phyloP scores from a whole-genome alignment of 345 rosid species.

The Syzygium grande region DNA sequence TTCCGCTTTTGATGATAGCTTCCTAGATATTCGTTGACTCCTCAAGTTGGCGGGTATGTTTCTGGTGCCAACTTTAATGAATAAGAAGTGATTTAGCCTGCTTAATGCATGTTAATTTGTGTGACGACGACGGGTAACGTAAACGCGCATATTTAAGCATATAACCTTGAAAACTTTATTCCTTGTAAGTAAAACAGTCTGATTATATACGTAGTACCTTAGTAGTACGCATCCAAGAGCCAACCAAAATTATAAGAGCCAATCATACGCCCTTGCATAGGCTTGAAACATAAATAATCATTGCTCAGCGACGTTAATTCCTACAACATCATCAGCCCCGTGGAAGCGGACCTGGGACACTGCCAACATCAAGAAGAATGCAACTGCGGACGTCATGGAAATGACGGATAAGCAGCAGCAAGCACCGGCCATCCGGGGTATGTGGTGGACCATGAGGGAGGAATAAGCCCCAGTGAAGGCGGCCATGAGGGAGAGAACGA shows the following conservation, averaged over 20 bases:
- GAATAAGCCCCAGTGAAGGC: not conserved
- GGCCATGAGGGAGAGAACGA: not conserved
- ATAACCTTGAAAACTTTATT: not conserved
- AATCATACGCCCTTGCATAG: not conserved
- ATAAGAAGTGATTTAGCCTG: not conserved
- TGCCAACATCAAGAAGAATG: not conserved
- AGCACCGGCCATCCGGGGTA: not conserved
- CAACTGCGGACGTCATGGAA: not conserved
- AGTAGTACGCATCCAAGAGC: not conserved
- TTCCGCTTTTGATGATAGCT: not conserved
- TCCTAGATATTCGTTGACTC: not conserved
- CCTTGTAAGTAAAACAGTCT: not conserved
- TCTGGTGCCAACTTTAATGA: not conserved
- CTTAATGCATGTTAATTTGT: not conserved
- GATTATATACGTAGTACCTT: not conserved
- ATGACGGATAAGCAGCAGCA: not conserved
- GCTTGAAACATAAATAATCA: not conserved
- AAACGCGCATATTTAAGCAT: not conserved
- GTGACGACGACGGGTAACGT: not conserved
- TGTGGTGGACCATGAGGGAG: not conserved
- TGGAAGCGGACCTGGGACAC: not conserved
- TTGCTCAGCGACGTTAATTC: not conserved
- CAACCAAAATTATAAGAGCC: not conserved
- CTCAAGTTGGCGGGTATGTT: not conserved
- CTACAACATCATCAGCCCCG: not conserved